phyloP scores from a whole-genome alignment of 345 rosid species.

The Stellera chamaejasme region DNA sequence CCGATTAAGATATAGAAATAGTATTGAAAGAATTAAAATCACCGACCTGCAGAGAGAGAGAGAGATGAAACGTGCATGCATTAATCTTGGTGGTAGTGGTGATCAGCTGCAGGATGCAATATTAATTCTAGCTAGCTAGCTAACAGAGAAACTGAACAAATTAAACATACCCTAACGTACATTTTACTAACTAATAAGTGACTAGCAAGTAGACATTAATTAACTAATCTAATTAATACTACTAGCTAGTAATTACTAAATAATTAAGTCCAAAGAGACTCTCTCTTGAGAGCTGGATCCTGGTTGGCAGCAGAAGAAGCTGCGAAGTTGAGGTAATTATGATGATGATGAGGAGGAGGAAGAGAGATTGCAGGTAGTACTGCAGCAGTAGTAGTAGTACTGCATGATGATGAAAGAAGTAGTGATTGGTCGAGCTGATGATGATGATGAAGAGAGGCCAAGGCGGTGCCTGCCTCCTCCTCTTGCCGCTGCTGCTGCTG shows the following conservation, averaged over 20 bases:
- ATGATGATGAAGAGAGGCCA: too few species aligned
- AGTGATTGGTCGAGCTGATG: conserved; percentile 28
- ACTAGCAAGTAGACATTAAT: background rate
- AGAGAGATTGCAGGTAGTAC: background rate
- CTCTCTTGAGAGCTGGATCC: conserved; percentile 54
- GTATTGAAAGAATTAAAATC: too few species aligned
- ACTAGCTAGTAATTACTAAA: background rate
- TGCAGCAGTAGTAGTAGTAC: conserved; percentile 10
- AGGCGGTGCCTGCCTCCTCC: conserved; percentile 13
- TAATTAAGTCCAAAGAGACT: conserved; percentile 62
- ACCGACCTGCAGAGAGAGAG: too few species aligned
- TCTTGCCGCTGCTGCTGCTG: conserved; percentile 50
- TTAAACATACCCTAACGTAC: too few species aligned
- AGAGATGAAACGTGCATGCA: too few species aligned
- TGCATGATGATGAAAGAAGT: conserved; percentile 16
- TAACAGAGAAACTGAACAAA: too few species aligned
- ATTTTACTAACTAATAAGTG: background rate
- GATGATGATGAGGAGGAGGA: conserved; percentile 18
- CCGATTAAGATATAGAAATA: too few species aligned
- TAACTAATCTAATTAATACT: background rate
- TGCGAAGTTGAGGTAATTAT: conserved; percentile 31
- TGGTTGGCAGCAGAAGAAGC: conserved; percentile 56
- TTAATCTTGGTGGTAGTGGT: too few species aligned
- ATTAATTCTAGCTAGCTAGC: too few species aligned
- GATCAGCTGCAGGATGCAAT: too few species aligned